Evolutionary conservation across 148 eudicot species (phyloP).

Genomic region (Camellia granthamiana): DNA sequence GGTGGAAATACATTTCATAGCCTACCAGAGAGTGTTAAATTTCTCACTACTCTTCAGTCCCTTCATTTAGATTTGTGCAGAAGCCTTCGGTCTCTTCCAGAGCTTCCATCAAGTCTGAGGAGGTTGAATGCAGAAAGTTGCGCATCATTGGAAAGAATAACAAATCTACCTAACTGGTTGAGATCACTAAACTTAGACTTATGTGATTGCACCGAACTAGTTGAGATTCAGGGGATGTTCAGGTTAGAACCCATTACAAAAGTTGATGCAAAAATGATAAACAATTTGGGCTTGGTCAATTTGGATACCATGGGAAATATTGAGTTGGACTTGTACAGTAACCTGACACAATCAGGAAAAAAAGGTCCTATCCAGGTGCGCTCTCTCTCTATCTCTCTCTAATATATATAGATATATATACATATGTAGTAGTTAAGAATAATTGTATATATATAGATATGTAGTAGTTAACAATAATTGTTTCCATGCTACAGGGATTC

Average conservation of each 20-base stretch:
- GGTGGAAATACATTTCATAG: no score
- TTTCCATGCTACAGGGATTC: neutral
- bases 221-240: neutral
- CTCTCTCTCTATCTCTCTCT: neutral
- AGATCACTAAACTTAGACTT: no score
- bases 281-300: neutral
- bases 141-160: no score
- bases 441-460: no score
- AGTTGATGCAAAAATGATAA: neutral
- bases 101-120: no score
- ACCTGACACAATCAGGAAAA: neutral
- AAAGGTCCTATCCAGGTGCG: neutral
- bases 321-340: neutral
- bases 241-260: neutral
- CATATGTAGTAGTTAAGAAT: neutral
- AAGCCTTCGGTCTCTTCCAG: no score
- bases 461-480: neutral
- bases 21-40: no score
- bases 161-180: no score
- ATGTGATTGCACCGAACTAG: neutral
- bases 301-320: neutral
- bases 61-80: no score
- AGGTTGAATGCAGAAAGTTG: no score
- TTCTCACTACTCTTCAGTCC: no score
- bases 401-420: no score